A percentile compares a stretch with the other conserved stretches of the same genome.
phyloP scores from a whole-genome alignment of 2,329 filamentous ascomycete genomes.

The Cadophora gregata region DNA sequence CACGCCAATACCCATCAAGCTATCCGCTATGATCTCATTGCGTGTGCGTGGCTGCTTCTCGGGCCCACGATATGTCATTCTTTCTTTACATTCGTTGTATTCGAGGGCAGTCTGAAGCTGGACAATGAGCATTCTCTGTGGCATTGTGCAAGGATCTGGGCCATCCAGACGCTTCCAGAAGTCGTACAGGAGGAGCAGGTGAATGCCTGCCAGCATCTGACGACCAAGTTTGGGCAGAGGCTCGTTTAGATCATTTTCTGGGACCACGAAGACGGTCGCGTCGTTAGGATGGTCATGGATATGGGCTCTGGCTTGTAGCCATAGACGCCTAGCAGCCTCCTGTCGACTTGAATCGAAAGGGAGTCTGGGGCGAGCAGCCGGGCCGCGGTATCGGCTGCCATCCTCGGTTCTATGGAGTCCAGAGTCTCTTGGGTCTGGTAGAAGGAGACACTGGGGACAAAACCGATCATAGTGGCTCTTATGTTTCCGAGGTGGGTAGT shows the following conservation, averaged over 20 bases:
- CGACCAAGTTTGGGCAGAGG: not conserved
- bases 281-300: no score
- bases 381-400: not conserved
- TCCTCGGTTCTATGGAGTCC: no score
- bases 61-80: no score
- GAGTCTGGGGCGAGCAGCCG: not conserved
- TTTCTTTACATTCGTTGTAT: not conserved
- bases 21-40: not conserved
- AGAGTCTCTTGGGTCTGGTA: not conserved
- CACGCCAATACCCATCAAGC: not conserved
- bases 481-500: no score
- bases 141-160: not conserved
- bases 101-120: not conserved
- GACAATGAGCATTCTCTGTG: not conserved
- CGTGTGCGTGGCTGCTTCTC: not conserved
- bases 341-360: not conserved
- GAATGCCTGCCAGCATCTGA: constrained; percentile 29
- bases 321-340: not conserved
- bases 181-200: constrained; percentile 33
- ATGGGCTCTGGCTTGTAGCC: not conserved
- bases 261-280: not conserved
- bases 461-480: not conserved
- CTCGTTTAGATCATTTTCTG: not conserved
- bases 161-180: not conserved
- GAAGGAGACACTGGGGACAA: not conserved